These are phyloP conservation scores for Coemansia sp. DNA, from an alignment of 192 early-diverging fungal species.

Conservation along the genomic window DNA sequence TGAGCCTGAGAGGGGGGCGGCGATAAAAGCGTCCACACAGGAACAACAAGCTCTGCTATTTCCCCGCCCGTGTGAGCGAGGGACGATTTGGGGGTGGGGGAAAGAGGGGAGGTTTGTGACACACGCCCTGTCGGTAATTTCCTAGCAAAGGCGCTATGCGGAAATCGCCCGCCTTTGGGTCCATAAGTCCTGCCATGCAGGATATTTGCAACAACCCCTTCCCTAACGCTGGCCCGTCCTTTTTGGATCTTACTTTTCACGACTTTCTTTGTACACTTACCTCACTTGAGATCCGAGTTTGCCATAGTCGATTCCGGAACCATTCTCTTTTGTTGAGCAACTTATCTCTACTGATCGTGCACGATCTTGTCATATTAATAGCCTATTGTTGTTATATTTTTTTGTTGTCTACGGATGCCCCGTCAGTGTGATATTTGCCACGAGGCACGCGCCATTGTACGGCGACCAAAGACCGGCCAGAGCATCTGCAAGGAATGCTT, in stretches of 20 bases:
- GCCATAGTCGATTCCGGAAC: not conserved
- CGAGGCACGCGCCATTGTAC: conserved; percentile 73
- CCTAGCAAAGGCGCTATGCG: conserved; percentile 1
- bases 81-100: not conserved
- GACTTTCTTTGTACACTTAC: not conserved
- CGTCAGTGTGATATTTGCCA: conserved; percentile 74
- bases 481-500: conserved; percentile 91
- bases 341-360: not conserved
- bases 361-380: not conserved
- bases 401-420: conserved; percentile 42
- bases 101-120: not conserved
- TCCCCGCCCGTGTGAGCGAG: not conserved
- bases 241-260: conserved; percentile 1
- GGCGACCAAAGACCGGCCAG: conserved; percentile 90
- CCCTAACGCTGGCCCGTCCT: not conserved
- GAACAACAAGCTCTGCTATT: not conserved
- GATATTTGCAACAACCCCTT: conserved; percentile 2
- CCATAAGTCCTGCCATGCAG: not conserved
- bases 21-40: conserved; percentile 2
- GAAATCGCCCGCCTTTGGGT: conserved; percentile 2
- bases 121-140: not conserved
- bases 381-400: not conserved
- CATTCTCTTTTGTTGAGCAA: not conserved
- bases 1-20: not conserved
- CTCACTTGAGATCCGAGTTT: not conserved